A percentile compares a stretch with the other conserved stretches of the same genome.
phyloP scores from a whole-genome alignment of 1,139 yeast species.

The Suhomyces anneliseae region DNA sequence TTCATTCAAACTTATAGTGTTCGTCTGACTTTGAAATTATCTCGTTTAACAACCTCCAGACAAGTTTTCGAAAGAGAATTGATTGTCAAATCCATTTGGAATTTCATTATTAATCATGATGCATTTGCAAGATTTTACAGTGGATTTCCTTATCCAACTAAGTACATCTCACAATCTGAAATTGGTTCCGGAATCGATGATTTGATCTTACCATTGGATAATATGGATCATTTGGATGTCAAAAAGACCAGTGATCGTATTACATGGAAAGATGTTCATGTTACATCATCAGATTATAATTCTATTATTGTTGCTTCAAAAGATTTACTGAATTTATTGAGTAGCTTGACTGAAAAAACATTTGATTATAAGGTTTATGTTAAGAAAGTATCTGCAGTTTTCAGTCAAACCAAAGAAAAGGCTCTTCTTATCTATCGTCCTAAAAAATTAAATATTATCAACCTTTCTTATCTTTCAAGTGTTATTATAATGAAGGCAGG shows the following conservation, averaged over 20 bases:
- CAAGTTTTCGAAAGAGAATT: constrained; percentile 39
- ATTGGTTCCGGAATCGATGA: constrained; percentile 2
- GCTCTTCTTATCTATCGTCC: constrained; percentile 2
- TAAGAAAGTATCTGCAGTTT: neutral
- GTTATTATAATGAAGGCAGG: constrained; percentile 3
- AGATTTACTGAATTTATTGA: constrained; percentile 3
- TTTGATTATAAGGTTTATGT: constrained; percentile 3
- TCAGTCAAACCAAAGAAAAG: neutral
- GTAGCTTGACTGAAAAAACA: neutral
- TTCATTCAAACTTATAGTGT: constrained; percentile 21
- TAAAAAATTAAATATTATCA: constrained; percentile 1
- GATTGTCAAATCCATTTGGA: constrained; percentile 43
- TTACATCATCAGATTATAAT: constrained; percentile 4
- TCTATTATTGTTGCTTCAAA: constrained; percentile 5
- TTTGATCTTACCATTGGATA: constrained; percentile 8
- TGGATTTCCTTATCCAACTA: constrained; percentile 39
- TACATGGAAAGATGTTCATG: constrained; percentile 4
- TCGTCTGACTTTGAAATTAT: neutral
- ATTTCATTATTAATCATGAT: constrained; percentile 32
- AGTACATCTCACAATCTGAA: neutral
- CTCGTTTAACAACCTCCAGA: constrained; percentile 17
- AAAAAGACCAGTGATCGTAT: constrained; percentile 3
- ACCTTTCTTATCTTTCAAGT: constrained; percentile 2
- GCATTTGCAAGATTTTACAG: constrained; percentile 33
- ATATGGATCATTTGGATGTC: constrained; percentile 5